These are phyloP conservation scores for Epichloe sp. DNA, from an alignment of 2,329 filamentous ascomycete genomes.

Conservation along the genomic window DNA sequence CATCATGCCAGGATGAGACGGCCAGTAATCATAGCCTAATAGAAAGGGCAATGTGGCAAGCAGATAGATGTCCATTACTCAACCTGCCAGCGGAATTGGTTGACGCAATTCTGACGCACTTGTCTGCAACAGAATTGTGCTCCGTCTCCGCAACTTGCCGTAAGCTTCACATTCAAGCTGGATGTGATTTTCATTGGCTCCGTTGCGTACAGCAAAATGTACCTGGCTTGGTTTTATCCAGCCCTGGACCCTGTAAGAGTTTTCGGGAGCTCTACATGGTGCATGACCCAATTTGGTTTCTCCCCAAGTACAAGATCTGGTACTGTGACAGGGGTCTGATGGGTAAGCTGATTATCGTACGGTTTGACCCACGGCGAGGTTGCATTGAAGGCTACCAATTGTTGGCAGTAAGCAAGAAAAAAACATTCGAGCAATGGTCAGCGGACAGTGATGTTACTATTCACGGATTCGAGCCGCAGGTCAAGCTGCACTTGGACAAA, in stretches of 20 bases:
- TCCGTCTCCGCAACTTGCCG: slow-evolving; percentile 48
- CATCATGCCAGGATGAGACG: not conserved
- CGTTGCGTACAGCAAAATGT: slow-evolving; percentile 55
- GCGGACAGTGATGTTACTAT: slow-evolving; percentile 54
- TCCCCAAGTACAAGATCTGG: slow-evolving; percentile 71
- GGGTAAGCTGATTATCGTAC: slow-evolving; percentile 62
- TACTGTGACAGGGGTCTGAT: slow-evolving; percentile 62
- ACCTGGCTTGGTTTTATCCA: slow-evolving; percentile 37
- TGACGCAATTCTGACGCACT: slow-evolving; percentile 53
- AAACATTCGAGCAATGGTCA: slow-evolving; percentile 49
- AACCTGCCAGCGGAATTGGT: slow-evolving; percentile 63
- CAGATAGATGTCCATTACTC: slow-evolving; percentile 25
- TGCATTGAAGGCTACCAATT: slow-evolving; percentile 73
- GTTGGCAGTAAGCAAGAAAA: slow-evolving; percentile 45
- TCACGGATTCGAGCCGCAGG: slow-evolving; percentile 55
- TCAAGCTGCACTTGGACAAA: slow-evolving; percentile 61
- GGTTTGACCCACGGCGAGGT: slow-evolving; percentile 59
- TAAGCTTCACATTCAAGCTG: slow-evolving; percentile 42
- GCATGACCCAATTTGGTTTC: slow-evolving; percentile 75
- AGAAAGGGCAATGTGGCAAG: not conserved
- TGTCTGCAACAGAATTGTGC: slow-evolving; percentile 52
- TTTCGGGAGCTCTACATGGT: slow-evolving; percentile 61
- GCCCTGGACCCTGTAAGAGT: slow-evolving; percentile 43
- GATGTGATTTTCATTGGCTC: slow-evolving; percentile 60
- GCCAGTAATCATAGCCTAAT: not conserved